These are phyloP conservation scores for Dianthus caryophyllus DNA, from an alignment of 148 eudicot genomes.

Conservation along the genomic window DNA sequence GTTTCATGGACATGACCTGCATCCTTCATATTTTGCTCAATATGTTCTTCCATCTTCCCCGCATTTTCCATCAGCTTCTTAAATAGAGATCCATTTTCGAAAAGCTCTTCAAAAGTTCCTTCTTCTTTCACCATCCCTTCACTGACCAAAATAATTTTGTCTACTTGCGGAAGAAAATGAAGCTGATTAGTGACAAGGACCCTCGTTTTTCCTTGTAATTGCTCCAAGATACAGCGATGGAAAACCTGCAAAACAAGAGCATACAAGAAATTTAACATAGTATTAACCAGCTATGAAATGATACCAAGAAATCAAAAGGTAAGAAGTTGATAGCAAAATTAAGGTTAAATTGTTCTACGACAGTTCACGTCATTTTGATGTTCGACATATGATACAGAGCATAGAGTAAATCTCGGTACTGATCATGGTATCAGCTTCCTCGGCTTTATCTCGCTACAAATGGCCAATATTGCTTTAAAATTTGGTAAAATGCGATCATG, in stretches of 20 bases:
- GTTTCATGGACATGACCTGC: conserved; percentile 34
- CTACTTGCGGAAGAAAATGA: conserved; percentile 91
- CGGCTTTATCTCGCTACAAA: no score
- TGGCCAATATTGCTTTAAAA: no score
- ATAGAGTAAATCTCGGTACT: no score
- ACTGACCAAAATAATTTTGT: conserved; percentile 75
- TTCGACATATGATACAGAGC: no score
- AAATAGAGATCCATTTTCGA: conserved; percentile 66
- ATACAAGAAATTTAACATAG: no score
- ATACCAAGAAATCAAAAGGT: no score
- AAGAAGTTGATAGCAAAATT: neutral
- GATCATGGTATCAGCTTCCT: no score
- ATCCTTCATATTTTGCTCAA: conserved; percentile 44
- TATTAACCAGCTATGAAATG: no score
- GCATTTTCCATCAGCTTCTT: conserved; percentile 95
- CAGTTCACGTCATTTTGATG: no score
- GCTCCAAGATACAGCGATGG: conserved; percentile 84
- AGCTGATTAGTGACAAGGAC: conserved; percentile 92
- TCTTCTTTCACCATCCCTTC: conserved; percentile 83
- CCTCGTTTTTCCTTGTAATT: conserved; percentile 75
- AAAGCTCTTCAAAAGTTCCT: conserved; percentile 82
- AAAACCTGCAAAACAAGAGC: conserved; percentile 53
- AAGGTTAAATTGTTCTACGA: no score
- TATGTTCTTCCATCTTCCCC: conserved; percentile 92
- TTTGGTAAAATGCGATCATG: no score